Base-by-base conservation (phyloP, 352 stramenopile species). In the Phytopythium oedochilum region DNA sequence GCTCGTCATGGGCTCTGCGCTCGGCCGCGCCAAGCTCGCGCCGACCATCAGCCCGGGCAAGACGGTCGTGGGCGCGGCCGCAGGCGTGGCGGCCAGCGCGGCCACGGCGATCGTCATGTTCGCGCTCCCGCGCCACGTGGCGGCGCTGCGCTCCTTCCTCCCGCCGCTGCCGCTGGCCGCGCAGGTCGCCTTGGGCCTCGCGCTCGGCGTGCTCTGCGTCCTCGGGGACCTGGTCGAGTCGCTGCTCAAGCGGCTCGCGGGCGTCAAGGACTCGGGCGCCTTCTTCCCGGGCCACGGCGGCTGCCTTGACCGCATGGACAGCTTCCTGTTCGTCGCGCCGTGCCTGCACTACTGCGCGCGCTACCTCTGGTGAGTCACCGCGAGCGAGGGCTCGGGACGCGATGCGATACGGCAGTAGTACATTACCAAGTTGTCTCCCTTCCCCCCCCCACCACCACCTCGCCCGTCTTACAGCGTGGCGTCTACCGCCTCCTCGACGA, bases 281-380 rank as follows among this genome's bases (percentile, higher is more conserved):
- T 77, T 92, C 51, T 89, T 92, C 46, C 82, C 82, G 3, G 82
- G 82, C 35, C 82, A 92, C 51, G 82, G 82, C 38, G 82, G 82
- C 18, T 87, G 75, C 55, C 82, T 92, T 34, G 82, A 92, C 48
- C 82, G 82, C 59, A 88, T 89, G 77, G 78, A 89, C 57, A 89
- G 78, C 63, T 78, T 92, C 25, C 66, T 92, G 20, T 79, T 92
- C 44, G 70, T 84, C 9, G 78, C 76, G 45, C 82, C 74, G 10
- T 77, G 59, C 32, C 66, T 92, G 49, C 83, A 80, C 54, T 86
- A 46, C 39, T 46, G 14, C 39, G 39, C 39, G 39, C 39, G 39
- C 3, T 29, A 46, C 25, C 39, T 46, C 7, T 46, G 39, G 39
- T 46, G 39, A 46, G n/a, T n/a, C n/a, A n/a, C n/a, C n/a, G n/a